A percentile compares a stretch with the other conserved stretches of the same genome.
phyloP scores from a whole-genome alignment of 2,329 filamentous ascomycete species.

The Ampelomyces quisqualis region DNA sequence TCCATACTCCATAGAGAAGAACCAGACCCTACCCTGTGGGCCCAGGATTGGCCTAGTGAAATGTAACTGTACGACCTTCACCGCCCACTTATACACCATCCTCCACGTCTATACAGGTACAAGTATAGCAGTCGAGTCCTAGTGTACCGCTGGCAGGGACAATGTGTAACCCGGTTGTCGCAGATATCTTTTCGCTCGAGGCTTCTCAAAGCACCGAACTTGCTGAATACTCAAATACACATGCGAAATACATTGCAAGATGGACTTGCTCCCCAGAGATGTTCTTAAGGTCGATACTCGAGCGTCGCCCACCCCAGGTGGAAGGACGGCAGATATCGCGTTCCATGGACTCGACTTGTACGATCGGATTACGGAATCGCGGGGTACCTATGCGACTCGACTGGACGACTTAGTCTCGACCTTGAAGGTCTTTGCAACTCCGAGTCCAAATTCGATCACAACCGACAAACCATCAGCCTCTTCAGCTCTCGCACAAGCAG shows the following conservation, averaged over 20 bases:
- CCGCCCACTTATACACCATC: neutral
- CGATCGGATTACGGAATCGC: too few species aligned
- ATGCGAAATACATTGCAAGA: too few species aligned
- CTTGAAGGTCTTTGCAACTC: too few species aligned
- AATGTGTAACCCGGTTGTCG: neutral
- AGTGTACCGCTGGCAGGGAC: neutral
- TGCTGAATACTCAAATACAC: too few species aligned
- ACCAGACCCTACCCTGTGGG: neutral
- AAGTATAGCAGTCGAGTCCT: slow-evolving; percentile 4
- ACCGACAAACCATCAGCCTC: too few species aligned
- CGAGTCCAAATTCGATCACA: too few species aligned
- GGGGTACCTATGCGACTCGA: too few species aligned
- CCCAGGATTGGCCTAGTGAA: neutral
- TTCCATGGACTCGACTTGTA: too few species aligned
- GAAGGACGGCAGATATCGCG: too few species aligned
- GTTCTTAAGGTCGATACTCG: slow-evolving; percentile 5
- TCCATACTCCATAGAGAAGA: neutral
- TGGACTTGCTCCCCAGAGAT: neutral
- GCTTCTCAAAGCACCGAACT: too few species aligned
- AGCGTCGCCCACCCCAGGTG: too few species aligned
- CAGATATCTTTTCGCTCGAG: neutral
- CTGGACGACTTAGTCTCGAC: too few species aligned
- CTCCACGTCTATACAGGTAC: slow-evolving; percentile 1
- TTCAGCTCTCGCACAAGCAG: neutral
- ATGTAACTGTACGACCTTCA: slow-evolving; percentile 5